Percentiles rank a stretch among this genome's conserved stretches.
Conservation (phyloP, 2,329 filamentous ascomycete species). For the Alternaria ventricosa region DNA sequence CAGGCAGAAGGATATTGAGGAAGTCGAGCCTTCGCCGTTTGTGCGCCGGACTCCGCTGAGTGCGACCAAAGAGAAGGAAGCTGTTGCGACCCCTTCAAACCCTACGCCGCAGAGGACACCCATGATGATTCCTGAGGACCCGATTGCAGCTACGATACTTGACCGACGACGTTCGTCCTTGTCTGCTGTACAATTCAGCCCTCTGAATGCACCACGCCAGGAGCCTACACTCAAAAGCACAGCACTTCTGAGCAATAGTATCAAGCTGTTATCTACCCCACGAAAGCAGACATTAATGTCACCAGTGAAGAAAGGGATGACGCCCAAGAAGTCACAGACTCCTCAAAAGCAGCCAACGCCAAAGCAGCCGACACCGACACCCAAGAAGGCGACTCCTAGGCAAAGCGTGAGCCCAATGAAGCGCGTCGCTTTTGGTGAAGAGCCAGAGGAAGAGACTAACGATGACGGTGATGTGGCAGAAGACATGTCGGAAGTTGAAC, state of each 20-base stretch:
- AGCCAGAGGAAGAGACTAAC: constrained; percentile 30
- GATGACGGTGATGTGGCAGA: constrained; percentile 33
- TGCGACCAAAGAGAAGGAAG: constrained; percentile 17
- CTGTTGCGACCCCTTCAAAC: constrained; percentile 33
- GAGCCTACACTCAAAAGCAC: constrained; percentile 42
- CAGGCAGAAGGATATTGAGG: constrained; percentile 35
- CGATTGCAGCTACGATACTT: constrained; percentile 43
- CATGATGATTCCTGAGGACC: constrained; percentile 38
- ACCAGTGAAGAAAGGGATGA: constrained; percentile 49
- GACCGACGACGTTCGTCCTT: constrained; percentile 44
- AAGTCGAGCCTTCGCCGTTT: constrained; percentile 46
- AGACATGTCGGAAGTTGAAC: constrained; percentile 56
- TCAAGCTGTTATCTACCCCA: constrained; percentile 57
- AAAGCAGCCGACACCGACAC: constrained; percentile 49
- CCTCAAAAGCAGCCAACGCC: constrained; percentile 51
- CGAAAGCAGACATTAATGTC: constrained; percentile 55
- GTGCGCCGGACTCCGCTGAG: constrained; percentile 35
- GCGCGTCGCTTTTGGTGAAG: constrained; percentile 40
- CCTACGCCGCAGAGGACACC: constrained; percentile 17
- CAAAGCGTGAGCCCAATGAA: constrained; percentile 45
- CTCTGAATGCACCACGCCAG: constrained; percentile 35
- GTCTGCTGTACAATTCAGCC: constrained; percentile 45
- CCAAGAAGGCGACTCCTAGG: constrained; percentile 36
- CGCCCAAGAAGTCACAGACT: constrained; percentile 46
- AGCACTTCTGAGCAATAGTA: constrained; percentile 50